Evolutionary conservation across 2,329 filamentous ascomycete genomes (phyloP), one percentile per base, ranked within the genome.

Genomic region (Trichoderma koningiopsis): DNA sequence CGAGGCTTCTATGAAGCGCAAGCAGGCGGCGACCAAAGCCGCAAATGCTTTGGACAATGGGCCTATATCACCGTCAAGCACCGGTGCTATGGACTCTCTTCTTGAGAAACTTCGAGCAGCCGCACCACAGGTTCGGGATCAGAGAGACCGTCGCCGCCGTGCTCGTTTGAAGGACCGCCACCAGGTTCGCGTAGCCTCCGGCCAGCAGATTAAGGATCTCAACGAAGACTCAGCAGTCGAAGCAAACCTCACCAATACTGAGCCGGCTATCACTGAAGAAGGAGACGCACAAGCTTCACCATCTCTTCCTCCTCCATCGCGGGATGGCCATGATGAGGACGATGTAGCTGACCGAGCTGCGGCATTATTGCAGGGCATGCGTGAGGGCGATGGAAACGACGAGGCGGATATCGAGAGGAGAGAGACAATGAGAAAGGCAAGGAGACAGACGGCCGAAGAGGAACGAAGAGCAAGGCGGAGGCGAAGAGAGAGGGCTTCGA

Each of bases 61-160:
- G 47, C 89, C 89, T 6, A 83, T 86, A 35, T 91, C 90, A 3
- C 91, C 93, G 29, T 86, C 87, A 37, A 91, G 88, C 68, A 93
- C 93, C 7, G 96, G 95, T 66, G 96, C 94, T 64, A 98, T 99
- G 94, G 96, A 99, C 81, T 93, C 92, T 52, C 84, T 99, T 29
- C 88, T 99, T 60, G 93, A 97, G 87, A 98, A 98, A 81, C 84
- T 99, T 68, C 91, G 96, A 69, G 94, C 94, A 68, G 96, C 96
- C 1, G 95, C 94, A 68, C 95, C 96, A 35, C 93, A 97, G 81
- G 89, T 92, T 33, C 87, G 92, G 78, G 94, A 97, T 79, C 92
- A 96, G 79, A 88, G 95, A 76, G 96, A 98, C 79, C 89, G 94
- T 74, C 89, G 96, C 72, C 89, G 95, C 70, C 89, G 95, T 73